A percentile compares a stretch with the other conserved stretches of the same genome.
Evolutionary conservation across 139 green algal genomes (phyloP).

Genomic region (Closterium sp.): DNA sequence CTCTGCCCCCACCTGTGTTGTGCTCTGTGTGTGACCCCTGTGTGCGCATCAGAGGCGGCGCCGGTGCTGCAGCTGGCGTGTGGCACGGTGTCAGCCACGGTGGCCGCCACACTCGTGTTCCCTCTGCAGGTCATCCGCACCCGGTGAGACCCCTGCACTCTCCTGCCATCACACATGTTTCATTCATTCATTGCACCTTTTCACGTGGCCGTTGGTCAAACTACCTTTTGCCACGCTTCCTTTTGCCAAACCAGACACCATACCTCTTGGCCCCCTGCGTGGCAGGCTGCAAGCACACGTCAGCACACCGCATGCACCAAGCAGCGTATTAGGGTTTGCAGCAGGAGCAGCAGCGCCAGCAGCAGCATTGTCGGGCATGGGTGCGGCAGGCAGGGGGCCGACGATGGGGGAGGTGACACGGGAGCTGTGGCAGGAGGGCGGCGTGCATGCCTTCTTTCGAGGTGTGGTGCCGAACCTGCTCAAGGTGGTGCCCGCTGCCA

Average conservation of each 20-base stretch:
- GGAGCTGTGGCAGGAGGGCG: background rate
- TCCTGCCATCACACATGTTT: too few species aligned
- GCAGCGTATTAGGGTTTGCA: background rate
- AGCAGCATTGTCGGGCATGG: background rate
- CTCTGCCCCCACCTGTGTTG: too few species aligned
- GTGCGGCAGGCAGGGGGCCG: background rate
- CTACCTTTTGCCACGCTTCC: too few species aligned
- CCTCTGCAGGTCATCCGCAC: constrained; percentile 34
- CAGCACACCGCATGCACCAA: background rate
- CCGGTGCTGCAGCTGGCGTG: constrained; percentile 9
- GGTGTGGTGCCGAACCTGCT: background rate
- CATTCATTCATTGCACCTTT: too few species aligned
- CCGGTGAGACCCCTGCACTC: constrained; percentile 32
- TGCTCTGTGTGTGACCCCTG: too few species aligned
- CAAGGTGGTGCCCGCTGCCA: background rate
- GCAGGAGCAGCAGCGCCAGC: background rate
- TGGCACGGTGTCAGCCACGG: constrained; percentile 29
- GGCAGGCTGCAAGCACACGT: background rate
- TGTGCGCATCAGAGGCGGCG: constrained; percentile 11
- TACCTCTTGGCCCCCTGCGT: background rate
- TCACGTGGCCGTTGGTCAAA: too few species aligned
- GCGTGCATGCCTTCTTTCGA: background rate
- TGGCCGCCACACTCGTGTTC: constrained; percentile 56
- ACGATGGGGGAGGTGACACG: background rate
- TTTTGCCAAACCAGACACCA: too few species aligned